Evolutionary conservation across 768 basidiomycete species (phyloP), one percentile per base, ranked within the genome.

Genomic region (Mycena rebaudengoi): DNA sequence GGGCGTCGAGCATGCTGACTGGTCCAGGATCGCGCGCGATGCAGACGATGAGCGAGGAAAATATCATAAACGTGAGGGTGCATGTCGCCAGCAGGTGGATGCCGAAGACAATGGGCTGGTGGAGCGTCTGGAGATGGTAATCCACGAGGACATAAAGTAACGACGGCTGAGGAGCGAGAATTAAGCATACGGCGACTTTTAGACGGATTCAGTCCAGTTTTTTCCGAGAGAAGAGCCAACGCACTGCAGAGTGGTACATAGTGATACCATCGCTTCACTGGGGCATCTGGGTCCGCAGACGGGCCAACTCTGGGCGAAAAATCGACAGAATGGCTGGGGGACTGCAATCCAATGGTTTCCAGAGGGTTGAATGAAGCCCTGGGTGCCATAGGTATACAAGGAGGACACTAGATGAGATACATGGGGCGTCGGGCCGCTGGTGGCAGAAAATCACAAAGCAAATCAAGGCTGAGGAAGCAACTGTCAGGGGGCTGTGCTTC

Each of bases 21-120:
- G 88, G 86, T 0, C 93, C 93, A 13, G 93, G 94, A 74, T 95
- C 91, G 61, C 93, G 85, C 28, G 79, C 84, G 39, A 92, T 78
- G 65, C 90, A 89, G 40, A 91, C 82, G 51, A 92, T 88, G 66
- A 95, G 85, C 16, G 92, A 91, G 7, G 86, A 88, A 69, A 91
- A 84, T 14, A 86, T 84, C 73, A 91, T 75, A 72, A 94, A 89
- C 1, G 87, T 86, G 37, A 95, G 82, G 44, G 84, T 78, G 71
- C 91, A 92, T 20, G 84, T 85, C 58, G 81, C 71, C n/a, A 83
- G 35, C 2, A 92, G 76, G 70, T 94, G 92, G 0, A 79, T 68
- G 13, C 78, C 52, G 67, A 90, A 89, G 35, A 77, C 70, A 16
- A 76, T 44, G 4, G 85, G 80, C 35, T 81, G 76, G 49, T 85